Base-by-base conservation (phyloP, 306 rosid species). In the Bauhinia variegata region DNA sequence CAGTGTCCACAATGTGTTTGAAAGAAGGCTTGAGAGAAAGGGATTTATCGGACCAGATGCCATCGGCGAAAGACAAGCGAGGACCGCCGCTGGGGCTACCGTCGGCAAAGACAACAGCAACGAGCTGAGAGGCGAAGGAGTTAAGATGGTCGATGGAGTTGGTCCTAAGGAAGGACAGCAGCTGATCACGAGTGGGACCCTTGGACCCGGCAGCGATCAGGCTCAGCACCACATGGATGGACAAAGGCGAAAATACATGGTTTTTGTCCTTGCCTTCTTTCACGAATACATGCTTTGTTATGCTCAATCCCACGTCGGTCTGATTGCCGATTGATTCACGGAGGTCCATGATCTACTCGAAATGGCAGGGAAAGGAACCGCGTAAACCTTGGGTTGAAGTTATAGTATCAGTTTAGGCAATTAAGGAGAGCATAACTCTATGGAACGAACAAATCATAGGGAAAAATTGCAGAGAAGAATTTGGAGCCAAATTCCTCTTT, bases 81-180 rank as follows among this genome's bases (percentile, higher is more conserved):
- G 96, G 98, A 2, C 98, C 98, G 13, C 96, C 98, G 56, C 42
- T 30, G 49, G 80, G 63, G 34, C 81, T 61, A 4, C 72, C 93
- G n/a, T 92, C 96, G 17, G 87, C 19, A 65, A 87, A 72, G 8
- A 89, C 83, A 4, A 71, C 77, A 48, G 88, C 17, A 39, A 80
- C 78, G 60, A 82, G 78, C 80, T 89, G 80, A 37, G 91, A 82
- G 50, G 86, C 83, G 34, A 89, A 72, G 68, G 83, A 78, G 68
- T 79, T 89, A 67, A 87, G 91, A 37, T 75, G 61, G 14, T 85
- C 86, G 31, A 61, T 70, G 86, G 95, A 86, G 11, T 80, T 70
- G 32, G 83, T 75, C 68, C 75, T 82, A 67, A 92, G 98, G 75
- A 89, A 92, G 55, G 88, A 70, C 43, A 92, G 96, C 6, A 89